A percentile compares a stretch with the other conserved stretches of the same genome.
These are phyloP conservation scores for Lodderomyces orthopsilosis DNA, from an alignment of 1,139 yeast genomes.

Conservation along the genomic window DNA sequence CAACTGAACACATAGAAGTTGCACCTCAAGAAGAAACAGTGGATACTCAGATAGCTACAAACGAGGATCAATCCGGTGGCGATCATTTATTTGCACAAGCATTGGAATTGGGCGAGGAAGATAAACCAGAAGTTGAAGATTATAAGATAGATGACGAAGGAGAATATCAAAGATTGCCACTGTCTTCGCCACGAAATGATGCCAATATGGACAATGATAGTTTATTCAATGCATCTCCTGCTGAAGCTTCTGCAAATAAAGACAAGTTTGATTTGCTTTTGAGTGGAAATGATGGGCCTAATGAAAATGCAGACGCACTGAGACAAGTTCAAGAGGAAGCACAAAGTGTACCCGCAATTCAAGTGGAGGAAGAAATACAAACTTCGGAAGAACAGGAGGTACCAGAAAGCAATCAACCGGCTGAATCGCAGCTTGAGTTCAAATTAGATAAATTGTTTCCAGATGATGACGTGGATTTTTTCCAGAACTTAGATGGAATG, in stretches of 20 bases:
- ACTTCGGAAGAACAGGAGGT: neutral
- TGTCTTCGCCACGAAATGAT: neutral
- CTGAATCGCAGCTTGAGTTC: neutral
- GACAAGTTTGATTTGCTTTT: conserved; percentile 2
- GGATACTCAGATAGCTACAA: neutral
- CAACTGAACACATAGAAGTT: conserved; percentile 4
- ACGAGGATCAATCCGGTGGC: neutral
- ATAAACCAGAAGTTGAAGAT: neutral
- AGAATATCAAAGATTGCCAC: neutral
- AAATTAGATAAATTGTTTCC: conserved; percentile 7
- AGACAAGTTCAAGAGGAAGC: neutral
- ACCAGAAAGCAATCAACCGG: neutral
- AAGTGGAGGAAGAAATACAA: neutral
- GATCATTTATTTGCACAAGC: neutral
- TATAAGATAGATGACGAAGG: neutral
- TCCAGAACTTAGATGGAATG: neutral
- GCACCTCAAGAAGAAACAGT: neutral
- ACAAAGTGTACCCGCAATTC: neutral
- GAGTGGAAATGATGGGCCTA: neutral
- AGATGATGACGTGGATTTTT: conserved; percentile 7
- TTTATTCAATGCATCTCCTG: conserved; percentile 6
- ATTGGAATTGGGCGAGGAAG: neutral
- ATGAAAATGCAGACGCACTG: neutral
- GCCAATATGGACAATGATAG: conserved; percentile 1
- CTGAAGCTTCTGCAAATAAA: neutral